Evolutionary conservation across 352 stramenopile species (phyloP).

Genomic region (Elongisporangium undulatum): DNA sequence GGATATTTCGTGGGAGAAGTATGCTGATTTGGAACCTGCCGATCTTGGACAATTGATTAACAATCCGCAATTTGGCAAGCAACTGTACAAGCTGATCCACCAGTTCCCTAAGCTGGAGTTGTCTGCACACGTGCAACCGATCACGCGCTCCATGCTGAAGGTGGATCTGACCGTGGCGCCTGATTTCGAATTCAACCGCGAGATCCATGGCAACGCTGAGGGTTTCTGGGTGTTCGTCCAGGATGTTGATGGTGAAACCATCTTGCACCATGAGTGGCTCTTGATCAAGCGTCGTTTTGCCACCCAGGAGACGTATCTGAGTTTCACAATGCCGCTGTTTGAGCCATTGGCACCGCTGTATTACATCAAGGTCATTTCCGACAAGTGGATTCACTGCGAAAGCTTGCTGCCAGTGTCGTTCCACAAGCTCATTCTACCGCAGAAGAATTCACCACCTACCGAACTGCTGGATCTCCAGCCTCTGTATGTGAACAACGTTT

Average conservation of each 20-base stretch:
- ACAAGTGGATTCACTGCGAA: conserved; percentile 98
- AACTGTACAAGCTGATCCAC: conserved; percentile 98
- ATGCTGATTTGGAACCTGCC: conserved; percentile 95
- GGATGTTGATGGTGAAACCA: conserved; percentile 98
- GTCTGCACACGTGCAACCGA: conserved; percentile 96
- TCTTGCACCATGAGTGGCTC: conserved; percentile 98
- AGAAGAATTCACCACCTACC: conserved; percentile 97
- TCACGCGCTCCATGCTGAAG: conserved; percentile 96
- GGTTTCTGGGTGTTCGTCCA: conserved; percentile 98
- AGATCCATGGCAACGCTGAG: conserved; percentile 95
- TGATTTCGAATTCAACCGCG: conserved; percentile 97
- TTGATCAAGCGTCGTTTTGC: conserved; percentile 90
- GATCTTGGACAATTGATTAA: conserved; percentile 98
- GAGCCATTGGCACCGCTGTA: conserved; percentile 98
- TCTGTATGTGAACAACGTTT: conserved; percentile 87
- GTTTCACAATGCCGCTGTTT: conserved; percentile 97
- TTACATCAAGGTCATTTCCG: conserved; percentile 97
- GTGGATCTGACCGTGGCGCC: conserved; percentile 94
- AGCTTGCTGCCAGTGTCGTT: conserved; percentile 97
- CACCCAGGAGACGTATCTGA: conserved; percentile 75
- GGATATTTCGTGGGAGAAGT: conserved; percentile 98
- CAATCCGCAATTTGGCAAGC: conserved; percentile 97
- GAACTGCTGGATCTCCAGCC: conserved; percentile 98
- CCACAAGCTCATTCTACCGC: conserved; percentile 97
- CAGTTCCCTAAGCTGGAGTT: conserved; percentile 98